A percentile compares a stretch with the other conserved stretches of the same genome.
Conservation (phyloP, 345 rosid species). For the Balakata baccata region DNA sequence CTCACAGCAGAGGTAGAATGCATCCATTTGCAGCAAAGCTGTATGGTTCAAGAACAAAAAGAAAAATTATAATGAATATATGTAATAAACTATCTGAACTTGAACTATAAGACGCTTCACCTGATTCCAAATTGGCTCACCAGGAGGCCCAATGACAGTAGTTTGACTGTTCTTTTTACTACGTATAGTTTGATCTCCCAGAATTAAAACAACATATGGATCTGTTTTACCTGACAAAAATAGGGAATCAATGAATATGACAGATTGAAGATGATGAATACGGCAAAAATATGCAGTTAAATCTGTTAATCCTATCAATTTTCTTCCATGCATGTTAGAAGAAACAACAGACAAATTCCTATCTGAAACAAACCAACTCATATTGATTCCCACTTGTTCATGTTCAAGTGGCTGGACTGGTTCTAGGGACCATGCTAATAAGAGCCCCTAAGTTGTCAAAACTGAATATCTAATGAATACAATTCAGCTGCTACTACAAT, state of each 20-base stretch:
- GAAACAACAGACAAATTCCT: no score
- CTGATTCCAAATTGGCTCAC: slow-evolving; percentile 99
- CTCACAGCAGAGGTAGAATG: slow-evolving; percentile 6
- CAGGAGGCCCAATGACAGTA: slow-evolving; percentile 90
- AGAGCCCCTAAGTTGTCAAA: no score
- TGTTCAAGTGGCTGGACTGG: no score
- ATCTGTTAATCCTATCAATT: no score
- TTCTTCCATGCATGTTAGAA: no score
- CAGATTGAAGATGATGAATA: background rate
- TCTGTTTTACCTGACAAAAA: slow-evolving; percentile 79
- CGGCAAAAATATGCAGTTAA: no score
- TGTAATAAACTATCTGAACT: slow-evolving; percentile 20
- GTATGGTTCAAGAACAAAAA: background rate
- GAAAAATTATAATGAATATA: slow-evolving; percentile 1
- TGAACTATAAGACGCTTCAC: slow-evolving; percentile 35
- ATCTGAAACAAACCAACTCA: no score
- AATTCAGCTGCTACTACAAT: no score
- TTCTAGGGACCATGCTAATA: no score
- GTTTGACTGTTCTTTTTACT: slow-evolving; percentile 99
- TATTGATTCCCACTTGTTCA: no score
- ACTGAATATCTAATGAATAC: no score
- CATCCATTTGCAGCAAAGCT: background rate
- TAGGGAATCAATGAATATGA: slow-evolving; percentile 7
- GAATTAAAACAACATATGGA: slow-evolving; percentile 80
- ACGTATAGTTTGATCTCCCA: slow-evolving; percentile 82